Evolutionary conservation across 371 early-diverging fungal genomes (phyloP).

Genomic region (Lichtheimia hyalospora): DNA sequence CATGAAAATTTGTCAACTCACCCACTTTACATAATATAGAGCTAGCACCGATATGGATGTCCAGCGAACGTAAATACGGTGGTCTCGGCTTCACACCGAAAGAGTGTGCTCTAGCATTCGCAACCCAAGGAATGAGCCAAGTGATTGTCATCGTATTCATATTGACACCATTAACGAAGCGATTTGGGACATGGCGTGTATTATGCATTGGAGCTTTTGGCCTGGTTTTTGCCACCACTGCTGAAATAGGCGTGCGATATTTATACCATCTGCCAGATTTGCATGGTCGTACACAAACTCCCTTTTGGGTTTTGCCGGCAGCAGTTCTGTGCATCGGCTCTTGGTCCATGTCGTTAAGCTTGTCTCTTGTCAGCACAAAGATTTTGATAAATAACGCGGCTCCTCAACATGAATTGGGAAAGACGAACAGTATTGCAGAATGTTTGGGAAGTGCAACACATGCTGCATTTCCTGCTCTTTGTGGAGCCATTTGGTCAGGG

Average conservation of each 20-base stretch:
- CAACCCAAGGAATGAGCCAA: constrained; percentile 47
- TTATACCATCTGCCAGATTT: constrained; percentile 16
- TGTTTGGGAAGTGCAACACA: constrained; percentile 40
- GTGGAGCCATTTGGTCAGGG: constrained; percentile 38
- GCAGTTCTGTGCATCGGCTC: no score
- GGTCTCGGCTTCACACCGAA: constrained; percentile 58
- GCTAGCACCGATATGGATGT: constrained; percentile 18
- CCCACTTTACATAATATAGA: constrained; percentile 7
- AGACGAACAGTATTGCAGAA: background rate
- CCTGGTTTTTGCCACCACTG: constrained; percentile 38
- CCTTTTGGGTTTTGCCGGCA: no score
- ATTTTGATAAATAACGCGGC: no score
- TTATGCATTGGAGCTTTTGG: constrained; percentile 45
- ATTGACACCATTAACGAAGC: constrained; percentile 41
- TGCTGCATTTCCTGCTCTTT: constrained; percentile 42
- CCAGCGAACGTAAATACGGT: constrained; percentile 28
- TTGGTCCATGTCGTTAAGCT: no score
- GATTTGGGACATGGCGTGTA: constrained; percentile 43
- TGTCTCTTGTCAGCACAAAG: no score
- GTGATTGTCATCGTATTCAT: constrained; percentile 53
- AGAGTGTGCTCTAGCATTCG: constrained; percentile 55
- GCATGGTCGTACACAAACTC: background rate
- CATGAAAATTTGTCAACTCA: no score
- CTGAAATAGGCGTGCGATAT: constrained; percentile 32
- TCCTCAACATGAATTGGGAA: no score